Conservation (phyloP, 495 filamentous ascomycete species). For the Gamarada debralockiae region DNA sequence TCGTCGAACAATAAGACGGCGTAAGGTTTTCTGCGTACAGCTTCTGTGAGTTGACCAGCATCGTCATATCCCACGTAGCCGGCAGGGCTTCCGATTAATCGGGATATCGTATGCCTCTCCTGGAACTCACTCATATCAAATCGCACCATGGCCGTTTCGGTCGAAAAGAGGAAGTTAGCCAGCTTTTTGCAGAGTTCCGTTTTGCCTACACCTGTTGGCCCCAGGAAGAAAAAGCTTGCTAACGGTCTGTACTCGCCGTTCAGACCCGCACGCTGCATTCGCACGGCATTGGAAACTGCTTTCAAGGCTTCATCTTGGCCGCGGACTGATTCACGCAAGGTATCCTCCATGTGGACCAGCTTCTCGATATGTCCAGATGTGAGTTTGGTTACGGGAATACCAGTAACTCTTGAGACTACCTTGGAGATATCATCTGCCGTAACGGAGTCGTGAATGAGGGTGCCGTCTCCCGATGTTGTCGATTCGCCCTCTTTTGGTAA, state of each 20-base stretch:
- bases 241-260: constrained; percentile 87
- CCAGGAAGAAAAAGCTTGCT: constrained; percentile 96
- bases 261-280: constrained; percentile 89
- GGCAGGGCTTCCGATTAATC: constrained; percentile 85
- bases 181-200: constrained; percentile 97
- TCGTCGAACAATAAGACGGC: constrained; percentile 94
- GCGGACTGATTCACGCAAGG: constrained; percentile 75
- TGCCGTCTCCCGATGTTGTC: constrained; percentile 30
- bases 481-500: constrained; percentile 70
- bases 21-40: constrained; percentile 91
- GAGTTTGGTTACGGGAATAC: constrained; percentile 86
- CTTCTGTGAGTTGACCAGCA: constrained; percentile 93
- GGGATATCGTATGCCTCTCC: constrained; percentile 92
- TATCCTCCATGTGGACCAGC: constrained; percentile 91
- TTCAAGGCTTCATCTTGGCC: constrained; percentile 93
- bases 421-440: constrained; percentile 89
- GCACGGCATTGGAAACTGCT: constrained; percentile 87
- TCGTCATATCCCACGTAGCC: constrained; percentile 98
- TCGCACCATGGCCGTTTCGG: constrained; percentile 80
- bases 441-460: constrained; percentile 85
- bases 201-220: constrained; percentile 94
- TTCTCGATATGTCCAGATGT: constrained; percentile 91
- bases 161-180: constrained; percentile 88
- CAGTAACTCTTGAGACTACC: constrained; percentile 87
- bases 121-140: constrained; percentile 99